phyloP scores from a whole-genome alignment of 345 rosid genomes.

The Ceriops zippeliana region DNA sequence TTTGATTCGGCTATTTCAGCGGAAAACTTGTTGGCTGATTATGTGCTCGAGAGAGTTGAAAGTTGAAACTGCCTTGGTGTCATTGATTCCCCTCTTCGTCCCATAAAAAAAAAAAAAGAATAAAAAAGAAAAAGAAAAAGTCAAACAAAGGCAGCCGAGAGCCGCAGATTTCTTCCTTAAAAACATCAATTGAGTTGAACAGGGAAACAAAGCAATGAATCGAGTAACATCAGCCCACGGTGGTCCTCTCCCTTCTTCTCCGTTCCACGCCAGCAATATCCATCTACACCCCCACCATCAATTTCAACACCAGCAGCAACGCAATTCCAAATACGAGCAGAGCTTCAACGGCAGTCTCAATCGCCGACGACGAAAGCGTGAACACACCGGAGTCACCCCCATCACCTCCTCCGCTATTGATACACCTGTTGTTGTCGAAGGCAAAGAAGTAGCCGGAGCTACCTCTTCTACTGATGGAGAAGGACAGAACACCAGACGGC shows the following conservation, averaged over 20 bases:
- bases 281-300: constrained; percentile 65
- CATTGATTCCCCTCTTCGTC: constrained; percentile 7
- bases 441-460: constrained; percentile 36
- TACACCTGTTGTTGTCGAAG: constrained; percentile 19
- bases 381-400: constrained; percentile 43
- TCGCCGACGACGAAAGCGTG: constrained; percentile 62
- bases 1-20: constrained; percentile 18
- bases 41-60: constrained; percentile 15
- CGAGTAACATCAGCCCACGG: constrained; percentile 55
- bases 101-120: neutral
- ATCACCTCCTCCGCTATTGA: too few relatives aligned
- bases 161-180: constrained; percentile 8
- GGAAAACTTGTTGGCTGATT: constrained; percentile 14
- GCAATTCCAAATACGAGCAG: constrained; percentile 45
- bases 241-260: constrained; percentile 77
- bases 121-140: neutral
- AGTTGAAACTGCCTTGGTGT: neutral
- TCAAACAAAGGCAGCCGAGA: neutral
- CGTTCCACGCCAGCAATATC: constrained; percentile 74
- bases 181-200: too few relatives aligned
- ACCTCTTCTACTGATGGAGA: constrained; percentile 27
- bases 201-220: constrained; percentile 42
- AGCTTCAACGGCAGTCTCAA: constrained; percentile 26
- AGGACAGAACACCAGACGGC: constrained; percentile 57
- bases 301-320: constrained; percentile 43